Evolutionary conservation across 805 yeast genomes (phyloP).

Genomic region (Ogataea siamensis): DNA sequence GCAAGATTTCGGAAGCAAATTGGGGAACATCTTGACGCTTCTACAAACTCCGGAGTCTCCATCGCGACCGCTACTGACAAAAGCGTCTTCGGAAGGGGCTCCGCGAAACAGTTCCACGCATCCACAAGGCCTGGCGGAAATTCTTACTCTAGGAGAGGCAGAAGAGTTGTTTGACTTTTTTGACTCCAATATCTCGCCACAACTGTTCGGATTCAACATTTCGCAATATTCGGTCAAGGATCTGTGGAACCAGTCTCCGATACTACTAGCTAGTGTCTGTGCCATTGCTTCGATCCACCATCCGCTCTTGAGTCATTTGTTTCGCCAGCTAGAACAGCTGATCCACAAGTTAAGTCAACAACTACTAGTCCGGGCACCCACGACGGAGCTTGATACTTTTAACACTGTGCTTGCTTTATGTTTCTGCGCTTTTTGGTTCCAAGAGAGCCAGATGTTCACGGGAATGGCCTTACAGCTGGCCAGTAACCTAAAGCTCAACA

Average conservation of each 20-base stretch:
- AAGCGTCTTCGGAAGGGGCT: slow-evolving; percentile 4
- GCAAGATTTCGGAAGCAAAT: slow-evolving; percentile 38
- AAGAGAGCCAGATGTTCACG: slow-evolving; percentile 62
- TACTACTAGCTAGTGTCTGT: slow-evolving; percentile 58
- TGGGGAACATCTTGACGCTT: slow-evolving; percentile 37
- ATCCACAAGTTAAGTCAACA: slow-evolving; percentile 32
- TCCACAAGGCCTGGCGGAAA: slow-evolving; percentile 16
- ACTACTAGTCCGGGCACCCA: slow-evolving; percentile 36
- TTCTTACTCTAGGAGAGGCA: slow-evolving; percentile 34
- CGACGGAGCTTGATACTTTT: slow-evolving; percentile 48
- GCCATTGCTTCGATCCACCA: slow-evolving; percentile 64
- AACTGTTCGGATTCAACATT: slow-evolving; percentile 63
- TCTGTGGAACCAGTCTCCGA: slow-evolving; percentile 55
- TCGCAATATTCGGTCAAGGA: slow-evolving; percentile 46
- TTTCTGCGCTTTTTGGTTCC: slow-evolving; percentile 67
- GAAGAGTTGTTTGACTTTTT: slow-evolving; percentile 50
- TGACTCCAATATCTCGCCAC: slow-evolving; percentile 55
- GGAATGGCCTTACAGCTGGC: slow-evolving; percentile 69
- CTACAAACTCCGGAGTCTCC: slow-evolving; percentile 26
- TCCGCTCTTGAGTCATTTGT: slow-evolving; percentile 34
- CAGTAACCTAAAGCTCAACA: slow-evolving; percentile 47
- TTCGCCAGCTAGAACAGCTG: slow-evolving; percentile 27
- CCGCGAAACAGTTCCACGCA: slow-evolving; percentile 1
- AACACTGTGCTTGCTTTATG: slow-evolving; percentile 62
- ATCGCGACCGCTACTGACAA: slow-evolving; percentile 4